Percentiles rank a stretch among this genome's conserved stretches.
These are phyloP conservation scores for Wickerhamomyces ciferrii DNA, from an alignment of 805 yeast genomes.

Conservation along the genomic window DNA sequence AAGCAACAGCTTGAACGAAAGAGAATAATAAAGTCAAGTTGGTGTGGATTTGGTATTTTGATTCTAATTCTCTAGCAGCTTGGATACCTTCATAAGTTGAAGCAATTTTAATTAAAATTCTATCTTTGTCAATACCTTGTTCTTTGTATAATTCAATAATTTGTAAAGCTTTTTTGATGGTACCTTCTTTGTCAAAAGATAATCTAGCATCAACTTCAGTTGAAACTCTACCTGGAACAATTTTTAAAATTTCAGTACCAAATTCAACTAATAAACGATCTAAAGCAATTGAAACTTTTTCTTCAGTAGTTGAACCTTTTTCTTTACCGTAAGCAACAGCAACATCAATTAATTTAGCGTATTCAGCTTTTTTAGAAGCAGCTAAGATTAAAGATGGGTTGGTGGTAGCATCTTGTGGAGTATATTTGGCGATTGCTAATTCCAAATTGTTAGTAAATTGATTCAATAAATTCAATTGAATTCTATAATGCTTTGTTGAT, in stretches of 20 bases:
- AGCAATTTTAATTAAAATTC: slow-evolving; percentile 93
- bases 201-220: slow-evolving; percentile 99
- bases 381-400: slow-evolving; percentile 97
- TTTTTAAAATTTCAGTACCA: slow-evolving; percentile 86
- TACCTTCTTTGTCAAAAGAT: slow-evolving; percentile 91
- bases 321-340: slow-evolving; percentile 84
- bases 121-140: slow-evolving; percentile 80
- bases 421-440: slow-evolving; percentile 87
- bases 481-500: too few species aligned
- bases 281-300: slow-evolving; percentile 76
- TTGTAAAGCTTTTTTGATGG: slow-evolving; percentile 89
- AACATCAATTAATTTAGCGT: slow-evolving; percentile 82
- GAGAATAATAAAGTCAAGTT: slow-evolving; percentile 95
- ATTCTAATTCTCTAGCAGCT: slow-evolving; percentile 94
- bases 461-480: not conserved
- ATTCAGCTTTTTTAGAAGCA: slow-evolving; percentile 86
- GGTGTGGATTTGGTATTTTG: slow-evolving; percentile 85
- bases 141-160: slow-evolving; percentile 83
- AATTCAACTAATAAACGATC: slow-evolving; percentile 94
- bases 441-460: not conserved
- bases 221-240: slow-evolving; percentile 98
- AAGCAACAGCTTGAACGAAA: slow-evolving; percentile 95
- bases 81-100: slow-evolving; percentile 99
- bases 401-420: slow-evolving; percentile 99
- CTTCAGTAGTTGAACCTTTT: slow-evolving; percentile 52